These are phyloP conservation scores for Aurifilum marmelostoma DNA, from an alignment of 2,329 filamentous ascomycete species.

Conservation along the genomic window DNA sequence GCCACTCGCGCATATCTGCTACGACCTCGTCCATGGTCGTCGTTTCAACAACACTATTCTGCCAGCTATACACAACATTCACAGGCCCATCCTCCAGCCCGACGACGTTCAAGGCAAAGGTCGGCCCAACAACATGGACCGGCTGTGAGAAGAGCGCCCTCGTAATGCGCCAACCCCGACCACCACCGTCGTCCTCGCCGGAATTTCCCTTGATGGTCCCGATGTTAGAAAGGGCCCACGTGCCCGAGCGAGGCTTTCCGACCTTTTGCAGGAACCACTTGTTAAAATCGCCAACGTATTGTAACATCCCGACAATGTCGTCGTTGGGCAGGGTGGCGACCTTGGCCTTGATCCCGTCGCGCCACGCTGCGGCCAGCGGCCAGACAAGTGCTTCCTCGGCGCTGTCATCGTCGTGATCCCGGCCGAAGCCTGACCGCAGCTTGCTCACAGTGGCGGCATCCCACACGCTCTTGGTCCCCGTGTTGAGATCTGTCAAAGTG, in stretches of 20 bases:
- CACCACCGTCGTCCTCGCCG: conserved; percentile 24
- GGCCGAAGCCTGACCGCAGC: conserved; percentile 31
- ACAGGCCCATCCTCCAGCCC: conserved; percentile 49
- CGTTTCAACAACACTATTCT: conserved; percentile 47
- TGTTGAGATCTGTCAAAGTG: conserved; percentile 46
- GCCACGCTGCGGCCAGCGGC: conserved; percentile 43
- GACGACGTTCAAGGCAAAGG: conserved; percentile 50
- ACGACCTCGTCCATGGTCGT: conserved; percentile 43
- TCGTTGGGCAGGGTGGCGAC: conserved; percentile 44
- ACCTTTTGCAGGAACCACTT: conserved; percentile 46
- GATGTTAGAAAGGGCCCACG: conserved; percentile 59
- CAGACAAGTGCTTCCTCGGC: conserved; percentile 44
- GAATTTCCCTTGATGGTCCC: conserved; percentile 43
- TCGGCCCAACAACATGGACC: conserved; percentile 46
- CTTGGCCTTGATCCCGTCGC: conserved; percentile 40
- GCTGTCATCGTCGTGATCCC: conserved; percentile 23
- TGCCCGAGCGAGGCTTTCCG: conserved; percentile 45
- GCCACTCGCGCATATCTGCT: conserved; percentile 41
- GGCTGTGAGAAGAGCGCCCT: conserved; percentile 56
- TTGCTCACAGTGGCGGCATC: conserved; percentile 32
- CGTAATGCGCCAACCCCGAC: conserved; percentile 41
- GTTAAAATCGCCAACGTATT: conserved; percentile 48
- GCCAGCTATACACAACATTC: conserved; percentile 51
- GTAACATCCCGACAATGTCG: conserved; percentile 48
- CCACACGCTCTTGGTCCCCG: conserved; percentile 40